Evolutionary conservation across 768 basidiomycete species (phyloP).

Genomic region (Serendipita sp.): DNA sequence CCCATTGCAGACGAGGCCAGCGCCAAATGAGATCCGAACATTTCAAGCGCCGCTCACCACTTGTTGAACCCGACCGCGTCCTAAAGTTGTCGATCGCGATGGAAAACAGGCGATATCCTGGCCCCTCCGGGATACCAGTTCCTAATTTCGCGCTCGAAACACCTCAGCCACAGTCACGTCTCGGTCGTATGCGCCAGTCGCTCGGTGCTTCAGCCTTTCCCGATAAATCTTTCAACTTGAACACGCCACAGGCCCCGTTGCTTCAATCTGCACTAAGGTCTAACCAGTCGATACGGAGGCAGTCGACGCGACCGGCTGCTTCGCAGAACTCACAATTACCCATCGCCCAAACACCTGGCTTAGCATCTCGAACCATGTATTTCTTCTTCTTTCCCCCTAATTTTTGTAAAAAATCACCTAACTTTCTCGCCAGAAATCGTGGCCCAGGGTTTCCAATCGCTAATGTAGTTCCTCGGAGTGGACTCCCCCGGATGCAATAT

Average conservation of each 20-base stretch:
- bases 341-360: neutral
- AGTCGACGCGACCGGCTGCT: constrained; percentile 1
- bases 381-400: neutral
- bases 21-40: neutral
- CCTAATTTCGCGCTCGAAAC: constrained; percentile 1
- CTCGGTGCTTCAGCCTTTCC: neutral
- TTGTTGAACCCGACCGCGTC: neutral
- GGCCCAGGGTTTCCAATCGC: constrained; percentile 5
- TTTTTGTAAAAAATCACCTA: neutral
- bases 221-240: neutral
- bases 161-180: neutral
- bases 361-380: neutral
- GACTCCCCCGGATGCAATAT: constrained; percentile 7
- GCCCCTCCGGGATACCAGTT: neutral
- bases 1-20: neutral
- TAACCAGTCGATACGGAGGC: neutral
- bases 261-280: neutral
- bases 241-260: neutral
- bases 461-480: constrained; percentile 4
- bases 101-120: neutral
- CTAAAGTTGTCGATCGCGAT: neutral
- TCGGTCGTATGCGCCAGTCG: neutral
- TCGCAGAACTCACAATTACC: neutral
- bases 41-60: neutral
- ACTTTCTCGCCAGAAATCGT: neutral